phyloP scores from a whole-genome alignment of 129 eudicot genomes.

The Gnaphalium uliginosum region DNA sequence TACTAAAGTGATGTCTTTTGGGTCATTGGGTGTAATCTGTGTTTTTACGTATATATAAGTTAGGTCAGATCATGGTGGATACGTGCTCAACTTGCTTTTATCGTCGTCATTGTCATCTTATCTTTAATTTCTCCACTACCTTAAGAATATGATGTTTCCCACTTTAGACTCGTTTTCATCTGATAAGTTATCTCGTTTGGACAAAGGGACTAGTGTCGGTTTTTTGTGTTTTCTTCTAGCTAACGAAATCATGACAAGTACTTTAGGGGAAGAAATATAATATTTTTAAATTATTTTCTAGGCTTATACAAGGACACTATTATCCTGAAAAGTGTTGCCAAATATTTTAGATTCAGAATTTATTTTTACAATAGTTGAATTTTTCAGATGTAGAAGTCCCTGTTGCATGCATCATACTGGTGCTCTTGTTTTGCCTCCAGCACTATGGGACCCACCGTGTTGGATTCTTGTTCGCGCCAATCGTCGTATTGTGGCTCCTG shows the following conservation, averaged over 20 bases:
- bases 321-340: not conserved
- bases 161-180: slow-evolving; percentile 19
- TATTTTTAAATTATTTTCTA: slow-evolving; percentile 11
- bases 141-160: slow-evolving; percentile 31
- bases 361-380: not conserved
- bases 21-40: slow-evolving; percentile 13
- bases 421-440: slow-evolving; percentile 72
- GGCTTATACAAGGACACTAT: slow-evolving; percentile 1
- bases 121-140: slow-evolving; percentile 37
- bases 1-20: not conserved
- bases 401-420: slow-evolving; percentile 68
- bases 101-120: slow-evolving; percentile 26
- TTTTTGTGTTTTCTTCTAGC: slow-evolving; percentile 12
- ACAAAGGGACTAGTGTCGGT: slow-evolving; percentile 9
- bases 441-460: slow-evolving; percentile 84
- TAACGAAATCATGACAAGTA: slow-evolving; percentile 1
- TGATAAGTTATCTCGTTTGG: slow-evolving; percentile 33
- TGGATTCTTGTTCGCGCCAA: slow-evolving; percentile 81
- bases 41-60: slow-evolving; percentile 33
- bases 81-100: slow-evolving; percentile 35
- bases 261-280: not conserved
- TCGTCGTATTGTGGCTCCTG: slow-evolving; percentile 71
- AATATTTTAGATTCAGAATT: too few relatives aligned
- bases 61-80: slow-evolving; percentile 39
- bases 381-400: slow-evolving; percentile 84